Evolutionary conservation across 768 basidiomycete species (phyloP).

Genomic region (Lepiota venenata): DNA sequence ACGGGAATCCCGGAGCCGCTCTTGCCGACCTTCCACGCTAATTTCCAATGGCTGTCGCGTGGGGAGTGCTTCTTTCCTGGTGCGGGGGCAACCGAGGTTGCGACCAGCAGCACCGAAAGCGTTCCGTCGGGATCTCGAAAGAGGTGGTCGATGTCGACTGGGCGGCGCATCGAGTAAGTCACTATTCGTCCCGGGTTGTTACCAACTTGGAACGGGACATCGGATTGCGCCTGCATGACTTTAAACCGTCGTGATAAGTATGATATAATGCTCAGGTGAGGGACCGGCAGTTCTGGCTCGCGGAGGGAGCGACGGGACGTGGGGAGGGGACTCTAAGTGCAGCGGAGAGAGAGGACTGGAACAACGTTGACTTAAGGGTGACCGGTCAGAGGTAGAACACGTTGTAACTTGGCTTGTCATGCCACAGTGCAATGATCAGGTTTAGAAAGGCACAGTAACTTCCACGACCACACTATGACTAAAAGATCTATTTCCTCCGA

Average conservation of each 20-base stretch:
- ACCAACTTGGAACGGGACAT: neutral
- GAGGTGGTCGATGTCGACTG: constrained; percentile 11
- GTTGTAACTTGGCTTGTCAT: constrained; percentile 6
- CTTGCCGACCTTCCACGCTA: constrained; percentile 12
- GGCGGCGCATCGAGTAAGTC: constrained; percentile 11
- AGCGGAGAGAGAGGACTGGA: constrained; percentile 5
- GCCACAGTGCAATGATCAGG: neutral
- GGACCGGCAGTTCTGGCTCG: neutral
- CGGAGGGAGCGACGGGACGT: neutral
- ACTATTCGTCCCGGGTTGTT: neutral
- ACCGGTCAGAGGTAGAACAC: constrained; percentile 5
- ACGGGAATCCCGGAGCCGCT: constrained; percentile 7
- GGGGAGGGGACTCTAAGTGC: neutral
- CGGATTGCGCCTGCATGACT: neutral
- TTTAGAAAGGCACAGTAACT: neutral
- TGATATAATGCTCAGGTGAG: neutral
- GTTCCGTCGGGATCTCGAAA: constrained; percentile 6
- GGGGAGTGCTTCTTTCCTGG: neutral
- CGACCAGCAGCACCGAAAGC: constrained; percentile 7
- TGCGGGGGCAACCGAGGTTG: constrained; percentile 2
- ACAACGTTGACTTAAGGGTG: constrained; percentile 5
- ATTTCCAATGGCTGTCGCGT: constrained; percentile 9
- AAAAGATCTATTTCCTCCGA: constrained; percentile 3
- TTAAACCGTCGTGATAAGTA: neutral
- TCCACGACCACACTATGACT: constrained; percentile 4